Conservation (phyloP, 1,139 yeast species). For the Candida sanyaensis region DNA sequence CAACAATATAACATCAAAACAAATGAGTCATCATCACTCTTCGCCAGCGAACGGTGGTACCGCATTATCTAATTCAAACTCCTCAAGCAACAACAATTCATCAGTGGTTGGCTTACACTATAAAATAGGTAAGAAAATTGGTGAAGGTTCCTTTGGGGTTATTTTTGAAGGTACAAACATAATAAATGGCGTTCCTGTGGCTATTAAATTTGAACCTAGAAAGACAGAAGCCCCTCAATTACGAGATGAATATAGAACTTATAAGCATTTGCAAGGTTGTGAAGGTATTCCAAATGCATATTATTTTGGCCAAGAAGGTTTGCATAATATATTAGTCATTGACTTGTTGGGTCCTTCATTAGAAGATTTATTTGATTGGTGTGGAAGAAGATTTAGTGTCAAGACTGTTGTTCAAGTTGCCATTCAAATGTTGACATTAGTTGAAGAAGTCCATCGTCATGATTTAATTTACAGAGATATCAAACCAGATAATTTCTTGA, state of each 20-base stretch:
- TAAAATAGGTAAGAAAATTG: constrained; percentile 79
- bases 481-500: constrained; percentile 92
- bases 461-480: constrained; percentile 92
- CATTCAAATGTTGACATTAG: constrained; percentile 86
- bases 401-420: constrained; percentile 92
- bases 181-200: constrained; percentile 73
- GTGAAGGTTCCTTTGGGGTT: constrained; percentile 85
- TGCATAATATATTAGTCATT: constrained; percentile 89
- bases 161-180: constrained; percentile 79
- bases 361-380: constrained; percentile 97
- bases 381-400: constrained; percentile 85
- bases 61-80: constrained; percentile 12
- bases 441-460: constrained; percentile 86
- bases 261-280: constrained; percentile 77
- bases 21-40: constrained; percentile 12
- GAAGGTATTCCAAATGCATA: constrained; percentile 93
- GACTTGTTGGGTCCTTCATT: constrained; percentile 93
- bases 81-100: constrained; percentile 16
- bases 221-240: constrained; percentile 98
- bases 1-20: constrained; percentile 7
- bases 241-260: constrained; percentile 92
- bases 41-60: constrained; percentile 7
- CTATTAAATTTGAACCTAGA: constrained; percentile 82
- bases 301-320: constrained; percentile 97
- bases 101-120: constrained; percentile 77